Evolutionary conservation across 2,329 filamentous ascomycete species (phyloP).

Genomic region (Grosmannia huntii): DNA sequence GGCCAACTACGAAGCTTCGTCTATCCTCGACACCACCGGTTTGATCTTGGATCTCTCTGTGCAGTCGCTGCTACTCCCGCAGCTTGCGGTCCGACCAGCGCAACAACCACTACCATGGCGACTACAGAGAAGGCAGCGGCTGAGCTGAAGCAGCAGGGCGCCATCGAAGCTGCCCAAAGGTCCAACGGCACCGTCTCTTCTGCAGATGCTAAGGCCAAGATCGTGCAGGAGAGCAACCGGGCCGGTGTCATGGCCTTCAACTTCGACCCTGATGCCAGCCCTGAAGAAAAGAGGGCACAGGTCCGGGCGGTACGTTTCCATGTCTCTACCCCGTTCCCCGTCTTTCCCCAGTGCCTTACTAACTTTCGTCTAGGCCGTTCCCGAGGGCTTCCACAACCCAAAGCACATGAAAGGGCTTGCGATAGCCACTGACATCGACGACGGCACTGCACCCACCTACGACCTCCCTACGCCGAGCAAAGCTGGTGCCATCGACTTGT

Average conservation of each 20-base stretch:
- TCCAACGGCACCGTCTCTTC: constrained; percentile 54
- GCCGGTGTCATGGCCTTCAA: constrained; percentile 69
- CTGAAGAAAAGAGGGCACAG: constrained; percentile 74
- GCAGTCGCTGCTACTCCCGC: background rate
- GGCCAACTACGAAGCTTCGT: background rate
- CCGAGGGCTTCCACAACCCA: constrained; percentile 46
- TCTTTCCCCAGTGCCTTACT: background rate
- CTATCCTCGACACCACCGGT: background rate
- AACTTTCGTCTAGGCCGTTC: constrained; percentile 37
- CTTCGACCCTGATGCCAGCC: constrained; percentile 75
- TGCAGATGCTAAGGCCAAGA: constrained; percentile 56
- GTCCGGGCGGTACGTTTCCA: constrained; percentile 53
- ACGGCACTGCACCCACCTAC: constrained; percentile 55
- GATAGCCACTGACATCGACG: constrained; percentile 68
- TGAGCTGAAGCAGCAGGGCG: constrained; percentile 74
- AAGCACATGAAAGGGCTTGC: constrained; percentile 51
- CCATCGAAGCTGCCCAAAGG: constrained; percentile 63
- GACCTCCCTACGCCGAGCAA: constrained; percentile 67
- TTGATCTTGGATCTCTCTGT: background rate
- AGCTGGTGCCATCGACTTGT: constrained; percentile 45
- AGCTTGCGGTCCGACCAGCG: background rate
- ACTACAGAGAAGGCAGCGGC: constrained; percentile 13
- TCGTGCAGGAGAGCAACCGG: constrained; percentile 66
- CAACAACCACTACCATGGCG: constrained; percentile 16
- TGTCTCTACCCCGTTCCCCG: background rate